Evolutionary conservation across 2,329 filamentous ascomycete genomes (phyloP).

Genomic region (Stachybotrys echinatus): DNA sequence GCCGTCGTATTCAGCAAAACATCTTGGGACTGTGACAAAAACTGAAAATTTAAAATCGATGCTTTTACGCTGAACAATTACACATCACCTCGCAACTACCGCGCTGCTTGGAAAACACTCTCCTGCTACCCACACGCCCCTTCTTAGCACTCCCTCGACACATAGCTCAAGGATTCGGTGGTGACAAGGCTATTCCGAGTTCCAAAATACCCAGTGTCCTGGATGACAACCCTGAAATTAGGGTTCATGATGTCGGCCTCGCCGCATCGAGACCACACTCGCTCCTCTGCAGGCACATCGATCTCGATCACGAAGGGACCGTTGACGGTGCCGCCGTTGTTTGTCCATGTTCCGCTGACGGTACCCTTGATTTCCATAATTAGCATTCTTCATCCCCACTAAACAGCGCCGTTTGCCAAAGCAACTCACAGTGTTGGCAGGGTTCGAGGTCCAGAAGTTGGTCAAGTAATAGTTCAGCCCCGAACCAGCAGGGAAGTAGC

Average conservation of each 20-base stretch:
- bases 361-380: not conserved
- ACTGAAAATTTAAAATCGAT: not conserved
- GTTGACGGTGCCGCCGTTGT: not conserved
- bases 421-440: not conserved
- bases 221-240: not conserved
- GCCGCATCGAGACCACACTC: not conserved
- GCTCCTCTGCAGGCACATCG: not conserved
- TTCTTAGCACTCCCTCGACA: not conserved
- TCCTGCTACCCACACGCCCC: too few species aligned
- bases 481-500: not conserved
- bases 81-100: not conserved
- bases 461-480: not conserved
- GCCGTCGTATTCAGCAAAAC: too few species aligned
- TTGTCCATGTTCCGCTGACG: not conserved
- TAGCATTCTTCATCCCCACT: not conserved
- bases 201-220: not conserved
- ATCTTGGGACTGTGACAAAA: not conserved
- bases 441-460: not conserved
- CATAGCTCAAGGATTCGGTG: not conserved
- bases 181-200: not conserved
- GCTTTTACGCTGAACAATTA: not conserved
- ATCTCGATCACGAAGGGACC: not conserved
- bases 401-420: not conserved
- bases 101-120: not conserved
- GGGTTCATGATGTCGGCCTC: constrained; percentile 1